Evolutionary conservation across 2,329 filamentous ascomycete genomes (phyloP), one percentile per base, ranked within the genome.

Genomic region (Apiospora pterosperma): DNA sequence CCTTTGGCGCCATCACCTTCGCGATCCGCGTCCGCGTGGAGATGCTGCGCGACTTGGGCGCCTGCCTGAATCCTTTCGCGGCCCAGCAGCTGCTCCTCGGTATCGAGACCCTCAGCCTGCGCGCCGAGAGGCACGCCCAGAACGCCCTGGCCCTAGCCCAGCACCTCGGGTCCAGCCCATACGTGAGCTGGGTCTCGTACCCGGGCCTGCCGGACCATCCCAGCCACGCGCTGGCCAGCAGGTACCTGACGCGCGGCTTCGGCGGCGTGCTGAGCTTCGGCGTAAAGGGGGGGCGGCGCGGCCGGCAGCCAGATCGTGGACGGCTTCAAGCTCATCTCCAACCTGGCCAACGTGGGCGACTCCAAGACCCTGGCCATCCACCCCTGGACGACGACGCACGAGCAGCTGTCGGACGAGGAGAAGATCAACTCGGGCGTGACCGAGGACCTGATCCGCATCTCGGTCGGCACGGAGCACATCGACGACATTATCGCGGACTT

Each of bases 401-500:
- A 97, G 82, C 95, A 98, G 81, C 84, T 98, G 65, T 88, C 84
- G 28, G 86, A 88, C 7, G 85, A 93, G 75, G 95, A 97, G 84
- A 92, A 89, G 79, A 76, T 85, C 62, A 88, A 82, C 75, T 95
- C 92, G 25, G 95, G 95, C 71, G 92, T 96, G 12, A 96, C 92
- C 19, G 89, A 92, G 85, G 95, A 97, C 74, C 88, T 94, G 42
- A 97, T 98, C 78, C 92, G 95, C 68, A 96, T 98, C 74, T 97
- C 94, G 0, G 94, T 97, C 65, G 95, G 95, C 62, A 97, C 91
- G 0, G 95, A 98, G 81, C 93, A 97, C 77, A 97, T 98, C 76
- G 94, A 97, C 81, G 95, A 98, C 75, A 97, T 98, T 73, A 96
- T 97, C 74, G 91, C 89, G 71, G 95, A 98, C 79, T 97, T 98